These are phyloP conservation scores for Suillus discolor DNA, from an alignment of 768 basidiomycete species.

Conservation along the genomic window DNA sequence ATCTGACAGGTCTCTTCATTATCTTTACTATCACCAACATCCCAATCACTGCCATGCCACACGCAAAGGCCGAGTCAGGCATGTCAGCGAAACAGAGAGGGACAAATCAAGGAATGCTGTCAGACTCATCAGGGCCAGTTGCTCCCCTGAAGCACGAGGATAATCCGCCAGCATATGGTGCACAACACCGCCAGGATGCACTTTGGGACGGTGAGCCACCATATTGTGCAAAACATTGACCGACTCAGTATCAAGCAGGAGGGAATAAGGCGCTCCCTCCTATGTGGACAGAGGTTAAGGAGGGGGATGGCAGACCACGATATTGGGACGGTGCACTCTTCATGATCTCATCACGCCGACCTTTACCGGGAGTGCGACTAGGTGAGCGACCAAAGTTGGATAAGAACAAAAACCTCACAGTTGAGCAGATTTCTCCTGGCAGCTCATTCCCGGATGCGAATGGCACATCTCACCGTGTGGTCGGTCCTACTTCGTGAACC, in stretches of 20 bases:
- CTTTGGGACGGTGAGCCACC: not conserved
- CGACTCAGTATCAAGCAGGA: not conserved
- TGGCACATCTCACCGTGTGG: not conserved
- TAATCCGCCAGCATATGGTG: not conserved
- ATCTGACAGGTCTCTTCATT: not conserved
- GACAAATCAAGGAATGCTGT: not conserved
- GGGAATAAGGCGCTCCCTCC: not conserved
- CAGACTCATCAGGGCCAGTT: not conserved
- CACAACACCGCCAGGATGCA: slow-evolving; percentile 4
- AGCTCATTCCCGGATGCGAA: not conserved
- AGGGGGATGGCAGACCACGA: not conserved
- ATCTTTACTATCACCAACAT: not conserved
- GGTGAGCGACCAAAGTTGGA: not conserved
- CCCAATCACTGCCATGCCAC: not conserved
- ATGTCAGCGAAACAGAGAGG: not conserved
- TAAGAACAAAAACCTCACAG: not conserved
- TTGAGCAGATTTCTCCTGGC: too few relatives aligned
- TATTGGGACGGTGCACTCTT: not conserved
- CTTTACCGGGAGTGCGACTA: not conserved
- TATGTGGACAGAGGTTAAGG: not conserved
- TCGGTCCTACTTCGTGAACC: slow-evolving; percentile 1
- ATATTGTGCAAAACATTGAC: not conserved
- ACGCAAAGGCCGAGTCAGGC: not conserved
- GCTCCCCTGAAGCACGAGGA: not conserved
- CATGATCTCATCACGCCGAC: not conserved